Evolutionary conservation across 1,139 yeast species (phyloP).

Genomic region (Candida neerlandica): DNA sequence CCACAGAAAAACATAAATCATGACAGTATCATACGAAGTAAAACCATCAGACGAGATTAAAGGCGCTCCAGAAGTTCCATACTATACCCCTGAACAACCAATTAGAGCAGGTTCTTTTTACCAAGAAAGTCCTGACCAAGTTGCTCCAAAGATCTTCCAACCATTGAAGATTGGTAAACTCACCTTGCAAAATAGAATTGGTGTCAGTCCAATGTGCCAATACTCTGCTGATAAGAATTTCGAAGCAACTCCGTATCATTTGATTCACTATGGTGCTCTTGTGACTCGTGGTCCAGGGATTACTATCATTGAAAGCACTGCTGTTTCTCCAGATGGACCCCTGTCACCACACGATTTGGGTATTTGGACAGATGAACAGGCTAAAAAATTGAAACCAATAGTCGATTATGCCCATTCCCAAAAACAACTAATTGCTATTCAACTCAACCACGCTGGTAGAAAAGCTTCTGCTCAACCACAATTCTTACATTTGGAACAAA

Average conservation of each 20-base stretch:
- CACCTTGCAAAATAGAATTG: slow-evolving; percentile 51
- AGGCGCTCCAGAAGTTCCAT: slow-evolving; percentile 17
- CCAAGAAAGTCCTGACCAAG: slow-evolving; percentile 15
- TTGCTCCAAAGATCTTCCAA: slow-evolving; percentile 21
- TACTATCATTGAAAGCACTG: slow-evolving; percentile 53
- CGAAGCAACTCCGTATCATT: slow-evolving; percentile 49
- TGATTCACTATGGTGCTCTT: slow-evolving; percentile 46
- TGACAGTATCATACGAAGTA: slow-evolving; percentile 16
- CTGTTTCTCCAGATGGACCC: slow-evolving; percentile 47
- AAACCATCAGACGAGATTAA: slow-evolving; percentile 16
- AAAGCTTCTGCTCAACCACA: slow-evolving; percentile 45
- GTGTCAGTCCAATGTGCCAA: slow-evolving; percentile 64
- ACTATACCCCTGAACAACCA: slow-evolving; percentile 23
- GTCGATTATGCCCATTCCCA: slow-evolving; percentile 62
- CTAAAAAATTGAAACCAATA: slow-evolving; percentile 46
- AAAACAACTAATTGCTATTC: slow-evolving; percentile 52
- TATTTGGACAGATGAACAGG: slow-evolving; percentile 53
- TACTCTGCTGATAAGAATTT: slow-evolving; percentile 45
- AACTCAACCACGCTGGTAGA: slow-evolving; percentile 61
- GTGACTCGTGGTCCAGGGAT: slow-evolving; percentile 55
- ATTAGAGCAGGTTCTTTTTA: slow-evolving; percentile 22
- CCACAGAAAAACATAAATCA: neutral
- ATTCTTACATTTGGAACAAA: slow-evolving; percentile 34
- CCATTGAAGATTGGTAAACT: slow-evolving; percentile 27
- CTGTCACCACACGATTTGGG: slow-evolving; percentile 52